Base-by-base conservation (phyloP, 1,284 basidiomycete genomes). In the Peniophora sp. region DNA sequence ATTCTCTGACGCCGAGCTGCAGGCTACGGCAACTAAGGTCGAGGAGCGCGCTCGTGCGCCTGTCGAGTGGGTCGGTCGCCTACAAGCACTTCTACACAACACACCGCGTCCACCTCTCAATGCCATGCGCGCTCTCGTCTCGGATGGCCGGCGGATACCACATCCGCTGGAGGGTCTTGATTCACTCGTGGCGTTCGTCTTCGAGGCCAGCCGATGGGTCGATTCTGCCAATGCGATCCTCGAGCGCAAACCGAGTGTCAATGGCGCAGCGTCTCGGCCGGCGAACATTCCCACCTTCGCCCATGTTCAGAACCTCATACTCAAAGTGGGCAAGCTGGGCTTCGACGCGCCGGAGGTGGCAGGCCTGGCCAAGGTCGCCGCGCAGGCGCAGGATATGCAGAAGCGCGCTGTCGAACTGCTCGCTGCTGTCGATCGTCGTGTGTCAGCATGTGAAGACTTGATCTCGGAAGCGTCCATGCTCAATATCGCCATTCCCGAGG, bases 131-230 rank as follows among this genome's bases (percentile, higher is more conserved):
- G 81, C 85, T 5, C 70, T 96, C 16, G 73, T 92, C 22, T 79
- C 85, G 0, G 94, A 97, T 64, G 94, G 90, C 19, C 92, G 97
- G 58, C 83, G 84, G 52, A 91, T 96, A 62, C 83, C 81, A 47
- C 80, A 83, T 61, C 74, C 77, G 22, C 74, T 97, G 17, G 74
- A 81, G 2, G 91, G 94, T 63, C 73, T 95, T 46, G 68, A 71
- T 19, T 71, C 81, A 45, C 77, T 97, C 45, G 79, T 84, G 46
- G 85, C 81, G 62, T 92, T 92, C 62, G 87, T 97, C 48, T 75
- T 69, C 39, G 78, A 82, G 53, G 93, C 89, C 22, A 89, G 85
- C 58, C 83, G 87, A 55, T 96, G 93, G 92, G 73, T 94, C 3
- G 85, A 89, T 49, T 77, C 82, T 9, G 86, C 83, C 49, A 89